Percentiles rank a stretch among this genome's conserved stretches.
Evolutionary conservation across 805 yeast species (phyloP).

Genomic region (Monosporozyma unispora): DNA sequence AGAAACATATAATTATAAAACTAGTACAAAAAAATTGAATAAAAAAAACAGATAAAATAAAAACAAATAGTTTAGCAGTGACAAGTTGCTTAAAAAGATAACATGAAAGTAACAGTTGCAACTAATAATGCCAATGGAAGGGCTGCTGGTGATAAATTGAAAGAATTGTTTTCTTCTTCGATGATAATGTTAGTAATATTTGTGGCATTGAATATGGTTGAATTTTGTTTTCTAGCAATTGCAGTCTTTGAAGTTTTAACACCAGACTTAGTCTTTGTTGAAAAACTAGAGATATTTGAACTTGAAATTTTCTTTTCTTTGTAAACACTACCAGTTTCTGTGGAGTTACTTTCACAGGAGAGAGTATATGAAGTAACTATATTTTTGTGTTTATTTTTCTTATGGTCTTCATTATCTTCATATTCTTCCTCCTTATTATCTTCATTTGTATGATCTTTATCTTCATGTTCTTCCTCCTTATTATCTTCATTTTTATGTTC

Average conservation of each 20-base stretch:
- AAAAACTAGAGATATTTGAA: not conserved
- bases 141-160: not conserved
- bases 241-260: not conserved
- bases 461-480: not conserved
- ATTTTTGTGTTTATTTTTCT: not conserved
- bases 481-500: slow-evolving; percentile 1
- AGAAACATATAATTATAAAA: not conserved
- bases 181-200: not conserved
- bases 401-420: slow-evolving; percentile 1
- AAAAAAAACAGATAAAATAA: not conserved
- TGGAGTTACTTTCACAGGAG: not conserved
- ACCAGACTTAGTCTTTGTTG: not conserved
- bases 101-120: not conserved
- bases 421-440: slow-evolving; percentile 3
- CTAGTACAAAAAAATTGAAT: not conserved
- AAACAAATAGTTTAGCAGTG: not conserved
- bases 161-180: slow-evolving; percentile 1
- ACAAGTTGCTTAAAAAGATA: not conserved
- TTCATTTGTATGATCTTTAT: not conserved
- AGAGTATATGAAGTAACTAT: not conserved
- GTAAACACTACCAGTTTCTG: not conserved
- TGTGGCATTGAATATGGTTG: not conserved
- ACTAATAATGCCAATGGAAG: not conserved
- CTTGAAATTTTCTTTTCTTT: not conserved
- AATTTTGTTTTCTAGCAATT: not conserved